phyloP scores from a whole-genome alignment of 1,284 basidiomycete species.

The Apiotrichum gracile region DNA sequence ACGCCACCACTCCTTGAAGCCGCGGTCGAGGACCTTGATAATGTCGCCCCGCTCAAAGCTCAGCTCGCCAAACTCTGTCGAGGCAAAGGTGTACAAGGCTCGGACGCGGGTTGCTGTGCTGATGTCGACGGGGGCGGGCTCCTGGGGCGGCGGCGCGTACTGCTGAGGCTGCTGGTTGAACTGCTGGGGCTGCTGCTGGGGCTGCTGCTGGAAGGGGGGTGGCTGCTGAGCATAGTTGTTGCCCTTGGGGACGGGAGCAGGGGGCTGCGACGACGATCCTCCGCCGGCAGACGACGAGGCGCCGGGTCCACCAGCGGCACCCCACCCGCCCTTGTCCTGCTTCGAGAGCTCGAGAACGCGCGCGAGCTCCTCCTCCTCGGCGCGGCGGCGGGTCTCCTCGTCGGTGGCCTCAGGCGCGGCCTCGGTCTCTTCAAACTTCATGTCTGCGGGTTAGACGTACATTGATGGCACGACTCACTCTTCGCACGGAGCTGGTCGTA shows the following conservation, averaged over 20 bases:
- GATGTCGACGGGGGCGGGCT: conserved; percentile 38
- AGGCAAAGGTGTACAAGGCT: conserved; percentile 84
- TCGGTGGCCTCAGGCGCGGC: conserved; percentile 54
- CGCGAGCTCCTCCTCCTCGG: conserved; percentile 86
- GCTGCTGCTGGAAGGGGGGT: background rate
- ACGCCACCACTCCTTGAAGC: conserved; percentile 98
- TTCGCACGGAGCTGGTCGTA: conserved; percentile 76
- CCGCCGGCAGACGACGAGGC: conserved; percentile 32
- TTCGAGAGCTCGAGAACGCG: conserved; percentile 82
- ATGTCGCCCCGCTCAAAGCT: conserved; percentile 89
- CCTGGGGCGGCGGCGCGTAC: conserved; percentile 29
- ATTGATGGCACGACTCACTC: conserved; percentile 53
- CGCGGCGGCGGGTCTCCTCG: conserved; percentile 60
- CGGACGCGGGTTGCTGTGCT: conserved; percentile 69
- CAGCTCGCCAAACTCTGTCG: conserved; percentile 84
- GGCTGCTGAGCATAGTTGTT: too few relatives aligned
- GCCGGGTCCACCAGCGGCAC: conserved; percentile 36
- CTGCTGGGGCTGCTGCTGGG: conserved; percentile 5
- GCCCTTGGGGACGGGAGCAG: background rate
- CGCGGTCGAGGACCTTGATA: conserved; percentile 91
- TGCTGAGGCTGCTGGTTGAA: conserved; percentile 14
- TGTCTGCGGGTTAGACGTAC: conserved; percentile 18
- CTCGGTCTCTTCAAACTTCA: conserved; percentile 60
- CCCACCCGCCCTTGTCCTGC: conserved; percentile 69
- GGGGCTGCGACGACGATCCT: conserved; percentile 38